Percentiles rank a stretch among this genome's conserved stretches.
These are phyloP conservation scores for Hortaea sp. DNA, from an alignment of 2,329 filamentous ascomycete genomes.

Conservation along the genomic window DNA sequence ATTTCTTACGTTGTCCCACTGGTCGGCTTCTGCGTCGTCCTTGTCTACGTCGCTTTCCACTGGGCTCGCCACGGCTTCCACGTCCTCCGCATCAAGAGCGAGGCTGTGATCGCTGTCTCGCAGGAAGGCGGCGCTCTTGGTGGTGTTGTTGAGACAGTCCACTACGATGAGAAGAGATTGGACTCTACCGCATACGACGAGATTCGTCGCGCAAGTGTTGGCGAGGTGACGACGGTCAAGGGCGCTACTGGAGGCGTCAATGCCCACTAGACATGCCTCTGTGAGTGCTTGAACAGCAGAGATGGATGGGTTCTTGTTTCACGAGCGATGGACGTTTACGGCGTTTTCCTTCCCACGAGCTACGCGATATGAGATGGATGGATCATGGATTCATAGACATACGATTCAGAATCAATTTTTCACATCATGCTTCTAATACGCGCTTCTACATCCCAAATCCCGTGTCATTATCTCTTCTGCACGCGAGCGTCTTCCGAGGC, in stretches of 20 bases:
- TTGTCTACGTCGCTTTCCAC: slow-evolving; percentile 24
- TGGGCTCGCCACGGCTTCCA: slow-evolving; percentile 24
- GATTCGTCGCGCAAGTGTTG: slow-evolving; percentile 17
- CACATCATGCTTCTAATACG: no score
- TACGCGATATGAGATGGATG: no score
- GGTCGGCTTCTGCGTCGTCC: slow-evolving; percentile 33
- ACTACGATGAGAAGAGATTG: slow-evolving; percentile 26
- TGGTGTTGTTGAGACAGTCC: slow-evolving; percentile 23
- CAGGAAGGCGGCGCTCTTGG: slow-evolving; percentile 24
- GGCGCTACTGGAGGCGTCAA: slow-evolving; percentile 19
- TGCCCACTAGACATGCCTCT: not conserved
- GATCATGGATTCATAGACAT: no score
- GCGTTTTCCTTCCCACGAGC: no score
- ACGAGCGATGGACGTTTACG: no score
- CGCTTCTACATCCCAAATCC: no score
- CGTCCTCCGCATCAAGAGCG: slow-evolving; percentile 24
- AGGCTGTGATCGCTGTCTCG: slow-evolving; percentile 18
- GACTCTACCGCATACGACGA: slow-evolving; percentile 18
- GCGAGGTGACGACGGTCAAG: slow-evolving; percentile 14
- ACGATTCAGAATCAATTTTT: no score
- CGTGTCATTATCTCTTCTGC: no score
- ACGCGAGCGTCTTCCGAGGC: no score
- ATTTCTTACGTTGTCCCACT: slow-evolving; percentile 37
- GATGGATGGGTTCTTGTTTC: no score
- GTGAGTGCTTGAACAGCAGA: no score